A percentile compares a stretch with the other conserved stretches of the same genome.
Conservation (phyloP, 2,329 filamentous ascomycete genomes). For the Cercospora zeae-maydis region DNA sequence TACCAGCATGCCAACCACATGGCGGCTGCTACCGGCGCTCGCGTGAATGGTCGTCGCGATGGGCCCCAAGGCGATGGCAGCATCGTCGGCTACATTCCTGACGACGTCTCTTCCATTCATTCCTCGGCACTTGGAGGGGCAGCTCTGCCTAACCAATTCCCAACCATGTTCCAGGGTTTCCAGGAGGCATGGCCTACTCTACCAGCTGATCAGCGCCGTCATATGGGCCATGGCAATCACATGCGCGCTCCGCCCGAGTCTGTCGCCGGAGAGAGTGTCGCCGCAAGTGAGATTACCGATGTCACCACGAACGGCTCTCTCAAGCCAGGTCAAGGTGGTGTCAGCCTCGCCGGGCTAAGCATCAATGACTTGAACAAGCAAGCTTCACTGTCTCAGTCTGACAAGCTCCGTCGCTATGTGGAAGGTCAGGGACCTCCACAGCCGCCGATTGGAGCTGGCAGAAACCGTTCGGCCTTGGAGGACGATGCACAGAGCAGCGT, state of each 20-base stretch:
- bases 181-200: constrained; percentile 85
- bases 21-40: constrained; percentile 47
- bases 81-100: constrained; percentile 90
- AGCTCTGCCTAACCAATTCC: constrained; percentile 66
- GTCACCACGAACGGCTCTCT: constrained; percentile 64
- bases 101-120: constrained; percentile 94
- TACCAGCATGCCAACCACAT: constrained; percentile 64
- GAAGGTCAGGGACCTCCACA: constrained; percentile 58
- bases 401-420: constrained; percentile 90
- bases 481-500: constrained; percentile 96
- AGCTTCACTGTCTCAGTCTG: constrained; percentile 72
- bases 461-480: constrained; percentile 48
- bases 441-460: constrained; percentile 56
- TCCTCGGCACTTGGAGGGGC: constrained; percentile 86
- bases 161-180: constrained; percentile 93
- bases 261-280: constrained; percentile 86
- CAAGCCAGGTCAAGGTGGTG: constrained; percentile 65
- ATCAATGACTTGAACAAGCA: constrained; percentile 68
- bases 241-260: constrained; percentile 48
- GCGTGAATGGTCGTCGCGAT: constrained; percentile 50
- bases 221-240: constrained; percentile 52
- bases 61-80: constrained; percentile 64
- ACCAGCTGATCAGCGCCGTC: constrained; percentile 57
- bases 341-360: constrained; percentile 80
- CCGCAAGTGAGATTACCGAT: constrained; percentile 86